Percentiles rank a stretch among this genome's conserved stretches.
Evolutionary conservation across 2,329 filamentous ascomycete genomes (phyloP).

Genomic region (Neopestalotiopsis sp.): DNA sequence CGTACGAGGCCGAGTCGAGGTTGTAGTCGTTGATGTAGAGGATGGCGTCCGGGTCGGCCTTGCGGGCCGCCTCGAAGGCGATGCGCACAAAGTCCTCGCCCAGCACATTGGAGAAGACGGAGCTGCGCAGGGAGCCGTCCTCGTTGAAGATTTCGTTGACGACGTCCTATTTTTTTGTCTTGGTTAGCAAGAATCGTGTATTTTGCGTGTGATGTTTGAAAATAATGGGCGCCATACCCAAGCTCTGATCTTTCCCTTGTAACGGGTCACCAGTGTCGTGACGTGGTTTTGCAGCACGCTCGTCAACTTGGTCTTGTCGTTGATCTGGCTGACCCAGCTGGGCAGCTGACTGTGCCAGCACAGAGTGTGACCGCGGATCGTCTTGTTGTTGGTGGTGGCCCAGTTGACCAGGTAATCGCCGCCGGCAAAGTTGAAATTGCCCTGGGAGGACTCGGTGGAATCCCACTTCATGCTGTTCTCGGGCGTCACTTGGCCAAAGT

Average conservation of each 20-base stretch:
- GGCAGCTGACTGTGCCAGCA: slow-evolving; percentile 68
- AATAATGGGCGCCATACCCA: slow-evolving; percentile 33
- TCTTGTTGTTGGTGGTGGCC: slow-evolving; percentile 59
- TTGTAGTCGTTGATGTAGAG: slow-evolving; percentile 81
- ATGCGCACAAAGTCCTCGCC: slow-evolving; percentile 73
- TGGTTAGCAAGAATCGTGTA: not conserved
- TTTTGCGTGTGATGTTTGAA: too few species aligned
- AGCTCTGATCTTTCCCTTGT: slow-evolving; percentile 63
- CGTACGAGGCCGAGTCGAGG: slow-evolving; percentile 62
- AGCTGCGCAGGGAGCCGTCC: slow-evolving; percentile 61
- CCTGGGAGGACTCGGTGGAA: slow-evolving; percentile 43
- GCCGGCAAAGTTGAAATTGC: slow-evolving; percentile 58
- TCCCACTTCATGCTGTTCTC: slow-evolving; percentile 79
- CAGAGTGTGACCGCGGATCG: slow-evolving; percentile 69
- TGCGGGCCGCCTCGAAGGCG: slow-evolving; percentile 71
- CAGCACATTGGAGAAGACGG: slow-evolving; percentile 70
- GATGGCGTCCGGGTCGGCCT: slow-evolving; percentile 69
- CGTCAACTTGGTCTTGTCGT: slow-evolving; percentile 47
- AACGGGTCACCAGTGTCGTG: slow-evolving; percentile 59
- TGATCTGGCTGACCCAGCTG: slow-evolving; percentile 58
- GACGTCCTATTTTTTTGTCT: slow-evolving; percentile 50
- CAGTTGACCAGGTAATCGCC: slow-evolving; percentile 66
- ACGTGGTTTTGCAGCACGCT: slow-evolving; percentile 65
- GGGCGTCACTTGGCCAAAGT: slow-evolving; percentile 69
- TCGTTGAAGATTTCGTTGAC: slow-evolving; percentile 70